Base-by-base conservation (phyloP, 805 yeast genomes). In the Candida nitratophila region DNA sequence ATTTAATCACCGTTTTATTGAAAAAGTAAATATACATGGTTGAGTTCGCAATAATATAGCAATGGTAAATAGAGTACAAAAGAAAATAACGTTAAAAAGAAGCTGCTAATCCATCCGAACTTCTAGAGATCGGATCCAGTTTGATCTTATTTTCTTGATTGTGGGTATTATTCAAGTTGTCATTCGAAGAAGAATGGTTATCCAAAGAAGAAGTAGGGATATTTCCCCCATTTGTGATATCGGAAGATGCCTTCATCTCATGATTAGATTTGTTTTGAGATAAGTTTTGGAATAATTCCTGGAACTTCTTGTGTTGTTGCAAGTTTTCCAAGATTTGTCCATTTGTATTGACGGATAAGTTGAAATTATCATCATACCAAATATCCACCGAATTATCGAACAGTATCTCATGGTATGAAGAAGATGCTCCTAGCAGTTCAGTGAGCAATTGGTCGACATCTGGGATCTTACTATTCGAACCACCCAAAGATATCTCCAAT, bases 371-470 rank as follows among this genome's bases (percentile, higher is more conserved):
- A 10, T 64, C 65, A 61, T 71, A 68, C 40, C 70, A 62, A 30
- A 73, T 66, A 41, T 73, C 77, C 34, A 73, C 73, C 14, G 70
- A 65, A 50, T 73, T 69, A 20, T 65, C 71, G 48, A 66, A 69
- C 38, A 74, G 51, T n/a, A 74, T 71, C 27, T 68, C 70, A 45
- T 70, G 74, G 41, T 71, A 68, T 14, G 70, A 69, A 43, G 67
- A 65, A 26, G 68, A 67, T 0, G 76, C 74, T 37, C 72, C 73
- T 47, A 68, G 62, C 14, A 71, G 48, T 40, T 70, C 73, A 20
- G 59, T 57, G 24, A 70, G 61, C 19, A 71, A 50, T 35, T 68
- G 60, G 14, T 68, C 70, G 57, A 69, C 67, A 33, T 67, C 65
- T 24, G 68, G 64, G 29, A 56, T 45, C 17, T 63, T 60, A 48